phyloP scores from a whole-genome alignment of 2,329 filamentous ascomycete species.

The Karstenula rhodostoma region DNA sequence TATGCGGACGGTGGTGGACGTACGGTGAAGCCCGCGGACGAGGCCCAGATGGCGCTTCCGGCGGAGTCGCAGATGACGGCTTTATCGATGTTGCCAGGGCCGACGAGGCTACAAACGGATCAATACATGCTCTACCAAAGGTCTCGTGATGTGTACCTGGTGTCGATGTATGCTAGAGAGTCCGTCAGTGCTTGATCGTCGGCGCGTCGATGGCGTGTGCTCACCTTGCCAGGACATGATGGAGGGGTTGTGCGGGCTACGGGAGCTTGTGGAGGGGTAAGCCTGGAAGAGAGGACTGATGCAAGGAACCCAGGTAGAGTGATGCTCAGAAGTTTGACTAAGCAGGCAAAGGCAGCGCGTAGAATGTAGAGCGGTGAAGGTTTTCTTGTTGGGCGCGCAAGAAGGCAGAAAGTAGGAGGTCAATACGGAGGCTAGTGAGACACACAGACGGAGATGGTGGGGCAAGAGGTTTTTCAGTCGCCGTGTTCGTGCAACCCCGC shows the following conservation, averaged over 20 bases:
- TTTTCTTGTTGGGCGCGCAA: slow-evolving; percentile 22
- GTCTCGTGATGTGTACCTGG: slow-evolving; percentile 39
- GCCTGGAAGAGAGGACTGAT: slow-evolving; percentile 26
- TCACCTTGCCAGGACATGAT: slow-evolving; percentile 56
- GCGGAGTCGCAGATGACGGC: slow-evolving; percentile 60
- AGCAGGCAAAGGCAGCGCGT: slow-evolving; percentile 16
- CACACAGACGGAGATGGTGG: slow-evolving; percentile 19
- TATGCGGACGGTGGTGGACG: slow-evolving; percentile 36
- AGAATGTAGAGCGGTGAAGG: slow-evolving; percentile 23
- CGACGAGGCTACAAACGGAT: slow-evolving; percentile 48
- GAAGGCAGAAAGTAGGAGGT: slow-evolving; percentile 11
- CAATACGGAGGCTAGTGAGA: slow-evolving; percentile 17
- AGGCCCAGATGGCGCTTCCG: slow-evolving; percentile 72
- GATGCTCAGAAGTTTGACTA: slow-evolving; percentile 14
- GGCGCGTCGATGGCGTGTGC: slow-evolving; percentile 27
- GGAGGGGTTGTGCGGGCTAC: slow-evolving; percentile 35
- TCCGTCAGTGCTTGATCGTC: slow-evolving; percentile 31
- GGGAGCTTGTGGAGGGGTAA: slow-evolving; percentile 28
- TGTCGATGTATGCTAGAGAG: slow-evolving; percentile 51
- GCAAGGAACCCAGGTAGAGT: background rate
- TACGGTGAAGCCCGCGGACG: slow-evolving; percentile 87
- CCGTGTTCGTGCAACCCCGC: slow-evolving; percentile 16
- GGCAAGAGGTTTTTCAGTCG: slow-evolving; percentile 21
- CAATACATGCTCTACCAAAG: slow-evolving; percentile 19
- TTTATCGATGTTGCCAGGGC: slow-evolving; percentile 56